Evolutionary conservation across 2,329 filamentous ascomycete genomes (phyloP).

Genomic region (Exophiala viscosa): DNA sequence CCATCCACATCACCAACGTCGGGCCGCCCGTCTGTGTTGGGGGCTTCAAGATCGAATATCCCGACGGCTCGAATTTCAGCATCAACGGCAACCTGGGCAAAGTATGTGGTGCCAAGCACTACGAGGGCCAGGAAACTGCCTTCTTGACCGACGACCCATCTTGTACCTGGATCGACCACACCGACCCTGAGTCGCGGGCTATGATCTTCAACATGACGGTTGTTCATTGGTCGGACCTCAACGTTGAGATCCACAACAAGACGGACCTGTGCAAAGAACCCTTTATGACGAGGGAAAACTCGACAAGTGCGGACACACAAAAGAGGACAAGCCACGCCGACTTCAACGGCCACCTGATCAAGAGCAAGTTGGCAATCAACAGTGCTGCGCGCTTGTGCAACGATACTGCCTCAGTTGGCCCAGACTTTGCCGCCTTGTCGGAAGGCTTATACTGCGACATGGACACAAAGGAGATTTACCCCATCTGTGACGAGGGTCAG

Average conservation of each 20-base stretch:
- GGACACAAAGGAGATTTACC: conserved; percentile 6
- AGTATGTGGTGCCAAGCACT: background rate
- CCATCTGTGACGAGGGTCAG: background rate
- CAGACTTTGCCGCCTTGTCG: background rate
- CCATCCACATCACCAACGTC: background rate
- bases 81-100: background rate
- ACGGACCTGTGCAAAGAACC: background rate
- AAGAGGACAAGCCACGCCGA: too few relatives aligned
- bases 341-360: background rate
- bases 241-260: background rate
- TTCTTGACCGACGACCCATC: background rate
- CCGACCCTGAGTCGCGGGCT: background rate
- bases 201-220: background rate
- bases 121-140: background rate
- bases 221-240: background rate
- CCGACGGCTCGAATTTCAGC: background rate
- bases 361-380: background rate
- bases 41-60: background rate
- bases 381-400: conserved; percentile 2
- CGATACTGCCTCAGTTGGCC: background rate
- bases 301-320: background rate
- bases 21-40: background rate
- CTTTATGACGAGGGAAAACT: background rate
- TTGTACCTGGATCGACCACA: background rate
- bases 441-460: conserved; percentile 10